A percentile compares a stretch with the other conserved stretches of the same genome.
These are phyloP conservation scores for Diutina mesorugosa DNA, from an alignment of 1,139 yeast genomes.

Conservation along the genomic window DNA sequence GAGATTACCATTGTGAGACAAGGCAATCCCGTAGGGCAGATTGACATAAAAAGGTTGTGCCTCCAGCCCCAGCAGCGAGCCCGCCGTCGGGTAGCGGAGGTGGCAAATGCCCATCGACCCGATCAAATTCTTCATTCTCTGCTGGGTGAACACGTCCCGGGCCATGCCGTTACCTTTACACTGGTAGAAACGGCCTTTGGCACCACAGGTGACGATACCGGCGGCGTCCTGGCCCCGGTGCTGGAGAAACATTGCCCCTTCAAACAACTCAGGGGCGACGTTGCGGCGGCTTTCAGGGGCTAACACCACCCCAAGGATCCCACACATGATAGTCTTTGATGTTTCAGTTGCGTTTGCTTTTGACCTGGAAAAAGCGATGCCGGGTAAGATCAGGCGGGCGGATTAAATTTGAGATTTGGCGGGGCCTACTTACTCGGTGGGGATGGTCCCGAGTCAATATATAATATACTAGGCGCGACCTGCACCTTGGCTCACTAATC, in stretches of 20 bases:
- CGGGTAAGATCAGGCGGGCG: background rate
- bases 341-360: background rate
- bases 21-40: slow-evolving; percentile 85
- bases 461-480: background rate
- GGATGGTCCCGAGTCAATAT: background rate
- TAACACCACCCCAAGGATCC: slow-evolving; percentile 77
- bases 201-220: slow-evolving; percentile 95
- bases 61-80: slow-evolving; percentile 92
- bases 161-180: slow-evolving; percentile 99
- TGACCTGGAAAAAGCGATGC: background rate
- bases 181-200: slow-evolving; percentile 87
- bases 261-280: slow-evolving; percentile 84
- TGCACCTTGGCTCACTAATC: background rate
- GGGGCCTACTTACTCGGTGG: background rate
- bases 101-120: slow-evolving; percentile 97
- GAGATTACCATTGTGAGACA: slow-evolving; percentile 90
- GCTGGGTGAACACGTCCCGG: slow-evolving; percentile 85
- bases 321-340: slow-evolving; percentile 58
- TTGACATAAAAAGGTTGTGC: slow-evolving; percentile 98
- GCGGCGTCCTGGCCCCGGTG: slow-evolving; percentile 99
- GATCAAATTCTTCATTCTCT: slow-evolving; percentile 62
- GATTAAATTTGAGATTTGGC: background rate
- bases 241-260: slow-evolving; percentile 87
- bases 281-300: slow-evolving; percentile 55
- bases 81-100: slow-evolving; percentile 95